Evolutionary conservation across 1,284 basidiomycete species (phyloP).

Genomic region (Pholiota adiposa): DNA sequence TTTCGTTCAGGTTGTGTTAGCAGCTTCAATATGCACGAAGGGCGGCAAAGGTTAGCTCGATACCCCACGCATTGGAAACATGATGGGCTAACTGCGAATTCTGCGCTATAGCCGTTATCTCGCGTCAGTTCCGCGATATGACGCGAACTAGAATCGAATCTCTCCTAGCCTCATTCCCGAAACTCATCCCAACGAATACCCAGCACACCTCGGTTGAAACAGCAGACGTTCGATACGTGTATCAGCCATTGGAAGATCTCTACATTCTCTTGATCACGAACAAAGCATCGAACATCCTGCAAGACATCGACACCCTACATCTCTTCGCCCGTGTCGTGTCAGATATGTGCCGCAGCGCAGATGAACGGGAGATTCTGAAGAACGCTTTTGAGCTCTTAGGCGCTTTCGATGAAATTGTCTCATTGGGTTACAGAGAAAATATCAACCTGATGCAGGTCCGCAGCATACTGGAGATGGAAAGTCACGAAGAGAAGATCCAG

Average conservation of each 20-base stretch:
- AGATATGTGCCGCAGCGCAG: slow-evolving; percentile 86
- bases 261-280: slow-evolving; percentile 99
- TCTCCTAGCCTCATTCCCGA: slow-evolving; percentile 95
- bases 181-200: slow-evolving; percentile 94
- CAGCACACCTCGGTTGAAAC: slow-evolving; percentile 98
- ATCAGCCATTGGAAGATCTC: slow-evolving; percentile 97
- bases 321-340: slow-evolving; percentile 94
- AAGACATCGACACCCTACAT: slow-evolving; percentile 96
- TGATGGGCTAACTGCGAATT: not conserved
- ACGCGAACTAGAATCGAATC: slow-evolving; percentile 92
- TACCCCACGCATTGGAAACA: not conserved
- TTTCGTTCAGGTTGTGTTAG: slow-evolving; percentile 77
- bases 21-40: slow-evolving; percentile 94
- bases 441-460: slow-evolving; percentile 92
- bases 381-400: slow-evolving; percentile 95
- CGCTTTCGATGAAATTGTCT: slow-evolving; percentile 97
- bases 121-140: slow-evolving; percentile 96
- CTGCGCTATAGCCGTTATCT: slow-evolving; percentile 78
- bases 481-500: slow-evolving; percentile 99
- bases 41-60: slow-evolving; percentile 79
- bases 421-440: slow-evolving; percentile 92
- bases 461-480: slow-evolving; percentile 96
- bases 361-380: slow-evolving; percentile 89
- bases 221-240: slow-evolving; percentile 94
- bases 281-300: slow-evolving; percentile 97